Base-by-base conservation (phyloP, 2,329 filamentous ascomycete genomes). In the Huntiella decipiens region DNA sequence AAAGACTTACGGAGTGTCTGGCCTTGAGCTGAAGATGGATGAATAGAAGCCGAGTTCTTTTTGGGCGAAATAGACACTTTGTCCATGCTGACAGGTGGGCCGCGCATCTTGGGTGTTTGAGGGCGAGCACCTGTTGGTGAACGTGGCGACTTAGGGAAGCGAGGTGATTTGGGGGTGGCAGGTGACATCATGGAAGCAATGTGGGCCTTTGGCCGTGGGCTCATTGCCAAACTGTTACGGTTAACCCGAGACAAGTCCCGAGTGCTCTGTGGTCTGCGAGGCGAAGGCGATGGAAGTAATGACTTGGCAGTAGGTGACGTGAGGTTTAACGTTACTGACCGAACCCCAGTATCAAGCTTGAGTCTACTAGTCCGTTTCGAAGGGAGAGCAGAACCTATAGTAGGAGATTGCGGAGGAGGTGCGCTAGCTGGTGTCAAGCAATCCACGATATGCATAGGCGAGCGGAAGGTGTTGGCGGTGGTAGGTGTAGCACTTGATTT, bases 41-140 rank as follows among this genome's bases (percentile, higher is more conserved):
- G 42, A 8, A 39, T 37, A 19, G 36, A 32, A 16, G 33, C 31
- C 8, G 34, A 16, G 31, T 34, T 28, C 8, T 45, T 52, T 33
- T 40, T 41, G 16, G 44, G 34, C 38, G 38, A 38, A 10, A 15
- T 45, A 11, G 44, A 49, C 47, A 38, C 39, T 8, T 32, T 44
- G 31, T 41, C 41, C 35, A 44, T 43, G 28, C 41, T 47, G 12
- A 47, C 32, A 11, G 45, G 50, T 44, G 55, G 51, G 4, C 56
- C 54, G 36, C 37, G 41, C 11, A 41, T 15, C 19, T 44, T 48
- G 15, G 42, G 38, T 5, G 46, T 40, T 12, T 41, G 36, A 8
- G 37, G 42, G 4, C 31, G 28, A 4, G 42, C 17, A 15, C n/a
- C 10, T 10, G 22, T 28, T 28, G 22, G 22, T 28, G 22, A 28